Base-by-base conservation (phyloP, 768 basidiomycete species). In the Agaricus blazei region DNA sequence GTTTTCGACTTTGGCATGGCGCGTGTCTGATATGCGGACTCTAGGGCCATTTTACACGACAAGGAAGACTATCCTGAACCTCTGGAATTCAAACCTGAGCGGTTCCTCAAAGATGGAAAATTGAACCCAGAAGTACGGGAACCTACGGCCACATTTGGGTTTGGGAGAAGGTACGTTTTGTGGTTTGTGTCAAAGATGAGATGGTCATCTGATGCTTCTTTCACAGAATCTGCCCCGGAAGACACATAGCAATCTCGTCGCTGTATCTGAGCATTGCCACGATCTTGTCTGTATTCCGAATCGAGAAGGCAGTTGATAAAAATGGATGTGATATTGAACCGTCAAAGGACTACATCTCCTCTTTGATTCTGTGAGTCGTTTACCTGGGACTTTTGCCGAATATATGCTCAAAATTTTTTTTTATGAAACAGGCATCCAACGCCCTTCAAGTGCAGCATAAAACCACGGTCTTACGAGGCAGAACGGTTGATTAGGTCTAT, bases 291-390 rank as follows among this genome's bases (percentile, higher is more conserved):
- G 57, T 55, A 28, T 64, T 62, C 40, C 57, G 60, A 34, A 55
- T 67, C 8, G 60, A 59, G 27, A 64, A 65, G 43, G 63, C 66
- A n/a, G 58, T 64, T 3, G 64, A 67, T 55, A 63, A 65, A 27
- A 57, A 63, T 52, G 66, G 68, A 26, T 59, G 63, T 9, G 38
- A 56, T 2, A 53, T 67, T 14, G 65, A 64, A 45, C 68, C 68
- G 7, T 59, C 58, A 24, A 58, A 62, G 42, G 57, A 65, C 11
- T 69, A 58, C 38, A 61, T 65, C 23, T 67, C 67, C 19, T 60
- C 66, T 9, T 62, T 69, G 40, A 64, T 67, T 49, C 60, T 64
- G 66, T 68, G 27, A 36, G 60, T 58, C 24, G 43, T 43, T 19
- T 41, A 51, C 42, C 19, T 54, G 40, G 29, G 41, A 15, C 24